Conservation (phyloP, 805 yeast species). For the Candida tammaniensis region DNA sequence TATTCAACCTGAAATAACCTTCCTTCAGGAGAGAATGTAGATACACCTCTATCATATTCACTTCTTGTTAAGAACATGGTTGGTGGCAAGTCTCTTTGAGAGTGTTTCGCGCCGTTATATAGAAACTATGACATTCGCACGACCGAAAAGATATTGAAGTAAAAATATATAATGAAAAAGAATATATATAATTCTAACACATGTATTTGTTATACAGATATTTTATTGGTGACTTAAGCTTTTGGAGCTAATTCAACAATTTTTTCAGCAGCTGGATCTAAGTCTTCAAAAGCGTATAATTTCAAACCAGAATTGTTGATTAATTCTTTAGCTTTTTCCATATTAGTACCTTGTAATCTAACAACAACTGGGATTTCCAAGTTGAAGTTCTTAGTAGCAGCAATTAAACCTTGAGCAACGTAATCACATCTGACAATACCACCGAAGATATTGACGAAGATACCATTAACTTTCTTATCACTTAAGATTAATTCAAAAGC, state of each 20-base stretch:
- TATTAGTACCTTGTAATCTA: constrained; percentile 98
- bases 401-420: constrained; percentile 96
- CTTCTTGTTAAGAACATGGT: constrained; percentile 96
- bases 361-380: constrained; percentile 94
- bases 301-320: constrained; percentile 86
- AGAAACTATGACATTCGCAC: too few species aligned
- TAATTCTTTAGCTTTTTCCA: constrained; percentile 82
- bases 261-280: constrained; percentile 96
- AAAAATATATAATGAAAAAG: too few species aligned
- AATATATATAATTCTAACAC: too few species aligned
- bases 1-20: constrained; percentile 97
- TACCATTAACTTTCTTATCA: constrained; percentile 87
- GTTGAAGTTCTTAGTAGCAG: constrained; percentile 88
- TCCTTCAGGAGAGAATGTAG: constrained; percentile 98
- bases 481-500: constrained; percentile 92
- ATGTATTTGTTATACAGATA: too few species aligned
- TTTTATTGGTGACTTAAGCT: too few species aligned
- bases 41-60: constrained; percentile 98
- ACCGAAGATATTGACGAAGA: constrained; percentile 97
- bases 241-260: constrained; percentile 73
- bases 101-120: too few species aligned
- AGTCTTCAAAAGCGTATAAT: constrained; percentile 86
- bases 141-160: too few species aligned
- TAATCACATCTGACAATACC: constrained; percentile 99
- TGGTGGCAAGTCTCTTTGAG: too few species aligned